Percentiles rank a stretch among this genome's conserved stretches.
These are phyloP conservation scores for Eimeria tenella DNA, from an alignment of 169 alveolate species.

Conservation along the genomic window DNA sequence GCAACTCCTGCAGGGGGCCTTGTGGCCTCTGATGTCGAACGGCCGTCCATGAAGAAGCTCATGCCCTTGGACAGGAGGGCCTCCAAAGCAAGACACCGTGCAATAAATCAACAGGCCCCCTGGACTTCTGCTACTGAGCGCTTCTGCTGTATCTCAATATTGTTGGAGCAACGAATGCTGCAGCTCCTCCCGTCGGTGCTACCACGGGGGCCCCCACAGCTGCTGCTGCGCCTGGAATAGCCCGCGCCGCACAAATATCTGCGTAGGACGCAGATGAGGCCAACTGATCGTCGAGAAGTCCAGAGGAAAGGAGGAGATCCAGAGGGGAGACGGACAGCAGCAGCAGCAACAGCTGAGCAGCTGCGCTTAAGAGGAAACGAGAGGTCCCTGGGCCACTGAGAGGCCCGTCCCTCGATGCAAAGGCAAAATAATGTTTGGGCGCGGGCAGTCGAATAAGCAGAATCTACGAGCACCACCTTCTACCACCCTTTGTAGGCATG, in stretches of 20 bases:
- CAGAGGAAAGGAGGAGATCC: not conserved
- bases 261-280: not conserved
- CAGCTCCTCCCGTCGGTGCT: not conserved
- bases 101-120: not conserved
- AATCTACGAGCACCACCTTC: not conserved
- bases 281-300: no score
- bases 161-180: not conserved
- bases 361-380: not conserved
- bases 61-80: not conserved
- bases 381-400: not conserved
- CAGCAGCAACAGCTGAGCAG: constrained; percentile 24
- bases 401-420: not conserved
- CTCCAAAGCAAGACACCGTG: not conserved
- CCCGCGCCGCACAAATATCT: not conserved
- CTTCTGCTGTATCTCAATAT: not conserved
- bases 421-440: not conserved
- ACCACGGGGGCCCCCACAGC: constrained; percentile 16
- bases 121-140: not conserved
- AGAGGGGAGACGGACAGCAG: not conserved
- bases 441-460: not conserved
- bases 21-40: constrained; percentile 48
- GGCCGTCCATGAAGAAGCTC: constrained; percentile 64
- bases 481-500: constrained; percentile 21
- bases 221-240: not conserved
- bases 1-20: constrained; percentile 66